Percentiles rank a stretch among this genome's conserved stretches.
phyloP scores from a whole-genome alignment of 345 rosid genomes.

The Brassica incana region DNA sequence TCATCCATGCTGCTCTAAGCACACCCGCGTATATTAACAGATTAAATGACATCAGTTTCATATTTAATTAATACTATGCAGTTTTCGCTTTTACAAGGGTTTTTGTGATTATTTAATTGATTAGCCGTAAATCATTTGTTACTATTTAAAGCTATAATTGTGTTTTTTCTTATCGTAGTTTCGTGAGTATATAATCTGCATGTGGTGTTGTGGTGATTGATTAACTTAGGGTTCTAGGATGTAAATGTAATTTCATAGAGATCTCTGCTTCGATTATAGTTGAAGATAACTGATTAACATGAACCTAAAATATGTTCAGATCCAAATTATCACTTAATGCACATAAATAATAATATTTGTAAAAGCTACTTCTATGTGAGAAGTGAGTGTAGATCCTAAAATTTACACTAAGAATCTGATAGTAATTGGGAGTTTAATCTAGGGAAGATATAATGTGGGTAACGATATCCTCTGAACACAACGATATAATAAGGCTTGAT shows the following conservation, averaged over 20 bases:
- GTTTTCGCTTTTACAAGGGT: not conserved
- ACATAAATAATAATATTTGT: not conserved
- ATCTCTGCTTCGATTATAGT: not conserved
- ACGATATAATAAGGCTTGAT: too few species aligned
- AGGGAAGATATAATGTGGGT: too few species aligned
- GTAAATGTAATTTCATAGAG: not conserved
- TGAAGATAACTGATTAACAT: not conserved
- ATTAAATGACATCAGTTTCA: not conserved
- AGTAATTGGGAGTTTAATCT: too few species aligned
- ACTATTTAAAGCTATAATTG: not conserved
- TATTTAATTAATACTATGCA: not conserved
- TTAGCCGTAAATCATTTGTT: not conserved
- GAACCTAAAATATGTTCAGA: not conserved
- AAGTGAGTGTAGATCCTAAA: not conserved
- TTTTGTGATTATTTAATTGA: not conserved
- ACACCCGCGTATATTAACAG: not conserved
- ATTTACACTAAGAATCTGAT: too few species aligned
- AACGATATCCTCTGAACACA: too few species aligned
- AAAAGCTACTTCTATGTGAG: not conserved
- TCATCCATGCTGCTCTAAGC: constrained; percentile 5
- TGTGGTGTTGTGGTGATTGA: not conserved
- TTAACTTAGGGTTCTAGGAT: not conserved
- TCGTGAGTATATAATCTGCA: not conserved
- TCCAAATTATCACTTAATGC: not conserved
- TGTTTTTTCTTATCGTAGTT: not conserved